Evolutionary conservation across 148 eudicot species (phyloP), one percentile per base, ranked within the genome.

Genomic region (Silene latifolia): DNA sequence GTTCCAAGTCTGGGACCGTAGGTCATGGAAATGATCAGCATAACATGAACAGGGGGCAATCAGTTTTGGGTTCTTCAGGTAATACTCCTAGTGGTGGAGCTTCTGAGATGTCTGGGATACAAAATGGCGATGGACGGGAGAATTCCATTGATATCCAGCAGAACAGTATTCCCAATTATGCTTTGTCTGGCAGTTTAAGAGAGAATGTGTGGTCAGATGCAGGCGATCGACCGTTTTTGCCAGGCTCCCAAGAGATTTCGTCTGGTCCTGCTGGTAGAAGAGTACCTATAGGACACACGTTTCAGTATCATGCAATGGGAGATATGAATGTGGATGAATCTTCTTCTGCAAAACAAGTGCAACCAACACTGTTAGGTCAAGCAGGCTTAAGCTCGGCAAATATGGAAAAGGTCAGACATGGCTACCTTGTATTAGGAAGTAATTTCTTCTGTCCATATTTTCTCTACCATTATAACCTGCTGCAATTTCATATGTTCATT

Each of bases 221-320:
- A 72, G 80, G 80, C 81, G 90, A 89, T 51, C 75, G 84, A n/a
- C 83, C 63, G 39, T 74, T 74, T 88, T 47, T 80, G 66, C 70
- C 86, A 57, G 86, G 83, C 59, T 74, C 78, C 46, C 85, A 85
- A 71, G 88, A 87, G 69, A 90, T 81, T 66, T 72, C 73, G 65
- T 80, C 85, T 75, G 85, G 81, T 80, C 87, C 81, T 69, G 70
- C 73, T 71, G 79, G 72, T 73, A 72, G 78, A 58, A 86, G 79
- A 79, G 74, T n/a, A 62, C 70, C 88, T 35, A 78, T 77, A 25
- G 71, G 88, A 63, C 90, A 87, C 51, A 90, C 86, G 79, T 92
- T 92, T 83, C 96, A 90, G 83, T 90, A 87, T 78, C 98, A 90
- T 86, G 96, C 96, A 48, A 89, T 90, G 96, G 93, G 90, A 80